Evolutionary conservation across 495 filamentous ascomycete species (phyloP).

Genomic region (Lasiosphaeria miniovina): DNA sequence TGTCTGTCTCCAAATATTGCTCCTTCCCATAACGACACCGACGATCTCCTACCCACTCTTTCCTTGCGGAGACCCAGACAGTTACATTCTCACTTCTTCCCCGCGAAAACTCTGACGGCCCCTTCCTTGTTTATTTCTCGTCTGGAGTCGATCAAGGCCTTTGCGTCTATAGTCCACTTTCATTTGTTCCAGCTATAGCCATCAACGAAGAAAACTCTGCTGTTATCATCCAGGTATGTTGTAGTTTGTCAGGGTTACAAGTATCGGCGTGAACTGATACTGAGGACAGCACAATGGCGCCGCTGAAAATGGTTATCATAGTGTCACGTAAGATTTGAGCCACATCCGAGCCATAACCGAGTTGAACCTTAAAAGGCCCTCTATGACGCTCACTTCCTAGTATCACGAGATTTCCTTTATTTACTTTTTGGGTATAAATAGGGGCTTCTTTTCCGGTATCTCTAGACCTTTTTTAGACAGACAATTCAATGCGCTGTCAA

Average conservation of each 20-base stretch:
- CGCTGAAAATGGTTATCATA: constrained; percentile 1
- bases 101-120: no score
- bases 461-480: no score
- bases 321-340: no score
- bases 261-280: constrained; percentile 4
- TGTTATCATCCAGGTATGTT: constrained; percentile 9
- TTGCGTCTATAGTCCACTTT: constrained; percentile 5
- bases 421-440: no score
- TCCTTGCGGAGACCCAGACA: constrained; percentile 11
- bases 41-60: constrained; percentile 9
- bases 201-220: constrained; percentile 3
- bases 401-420: no score
- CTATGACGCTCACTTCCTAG: no score
- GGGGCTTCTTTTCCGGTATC: no score
- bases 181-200: background rate
- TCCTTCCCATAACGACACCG: constrained; percentile 6
- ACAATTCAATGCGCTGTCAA: no score
- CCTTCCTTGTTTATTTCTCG: constrained; percentile 2
- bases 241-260: constrained; percentile 10
- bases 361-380: no score
- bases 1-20: no score
- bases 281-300: constrained; percentile 3
- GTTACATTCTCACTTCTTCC: no score
- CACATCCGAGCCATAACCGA: no score
- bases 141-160: constrained; percentile 4